Evolutionary conservation across 2,329 filamentous ascomycete genomes (phyloP), one percentile per base, ranked within the genome.

Genomic region (Fusarium anthophilum): DNA sequence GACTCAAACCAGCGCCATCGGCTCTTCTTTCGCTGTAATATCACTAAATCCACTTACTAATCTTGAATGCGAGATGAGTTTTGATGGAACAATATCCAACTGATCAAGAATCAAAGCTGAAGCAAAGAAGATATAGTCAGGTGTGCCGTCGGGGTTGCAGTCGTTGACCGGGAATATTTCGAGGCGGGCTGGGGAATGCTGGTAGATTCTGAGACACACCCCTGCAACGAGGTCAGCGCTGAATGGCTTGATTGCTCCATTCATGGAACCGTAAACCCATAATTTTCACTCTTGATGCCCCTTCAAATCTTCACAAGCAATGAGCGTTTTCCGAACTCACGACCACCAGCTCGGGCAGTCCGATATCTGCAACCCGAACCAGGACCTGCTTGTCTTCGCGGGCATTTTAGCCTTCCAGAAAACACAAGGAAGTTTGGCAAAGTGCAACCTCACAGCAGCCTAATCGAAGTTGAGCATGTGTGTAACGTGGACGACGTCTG

Each of bases 111-210:
- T 50, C 63, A 48, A 62, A 72, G 54, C 67, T 66, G 67, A 69
- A 53, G 61, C 55, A 68, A 54, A 58, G 47, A 76, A 58, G 56
- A 65, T 50, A 66, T 57, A 66, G 64, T 69, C 69, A 63, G 58
- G 62, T 63, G 66, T 69, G 77, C 76, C 77, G 77, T 75, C 63
- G 57, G 69, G 69, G 77, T 79, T 75, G 62, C 74, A 79, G 66
- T 78, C 38, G 41, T 60, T 51, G 41, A 45, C 65, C 70, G 62
- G 54, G 62, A 57, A 59, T 53, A 62, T 69, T 72, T 65, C 55
- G 64, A 70, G 51, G 65, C 62, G 74, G 70, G 59, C 66, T 79
- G 77, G 77, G 77, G 77, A 79, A 79, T 79, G 77, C 77, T 78
- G 70, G 77, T 77, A 57, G 70, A 72, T 68, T 71, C 67, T 79